Evolutionary conservation across 345 rosid genomes (phyloP).

Genomic region (Syzygium oleosum): DNA sequence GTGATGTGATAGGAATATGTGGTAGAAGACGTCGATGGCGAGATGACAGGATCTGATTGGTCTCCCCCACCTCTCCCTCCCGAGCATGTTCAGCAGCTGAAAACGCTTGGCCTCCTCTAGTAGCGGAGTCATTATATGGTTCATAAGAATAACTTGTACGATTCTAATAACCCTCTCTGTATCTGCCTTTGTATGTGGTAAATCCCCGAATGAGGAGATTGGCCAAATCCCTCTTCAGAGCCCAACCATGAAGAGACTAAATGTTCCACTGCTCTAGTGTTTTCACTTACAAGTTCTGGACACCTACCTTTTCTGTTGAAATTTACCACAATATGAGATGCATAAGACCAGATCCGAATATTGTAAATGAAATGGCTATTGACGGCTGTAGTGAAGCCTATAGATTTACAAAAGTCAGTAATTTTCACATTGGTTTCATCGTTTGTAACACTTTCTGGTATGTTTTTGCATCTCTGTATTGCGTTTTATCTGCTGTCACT

Average conservation of each 20-base stretch:
- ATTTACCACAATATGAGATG: neutral
- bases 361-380: neutral
- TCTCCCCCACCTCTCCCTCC: conserved; percentile 77
- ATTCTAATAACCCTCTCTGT: neutral
- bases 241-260: neutral
- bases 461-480: neutral
- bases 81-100: conserved; percentile 92
- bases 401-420: neutral
- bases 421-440: neutral
- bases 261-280: neutral
- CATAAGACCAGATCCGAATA: neutral
- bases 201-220: neutral
- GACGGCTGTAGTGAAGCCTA: neutral
- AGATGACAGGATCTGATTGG: conserved; percentile 83
- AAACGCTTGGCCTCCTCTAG: conserved; percentile 80
- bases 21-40: conserved; percentile 96
- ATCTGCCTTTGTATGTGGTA: neutral
- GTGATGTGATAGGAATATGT: conserved; percentile 68
- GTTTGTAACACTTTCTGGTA: neutral
- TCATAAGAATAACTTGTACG: neutral
- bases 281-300: neutral
- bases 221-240: neutral
- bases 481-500: neutral
- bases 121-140: neutral
- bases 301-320: neutral